phyloP scores from a whole-genome alignment of 345 rosid species.

The Acer negundo region DNA sequence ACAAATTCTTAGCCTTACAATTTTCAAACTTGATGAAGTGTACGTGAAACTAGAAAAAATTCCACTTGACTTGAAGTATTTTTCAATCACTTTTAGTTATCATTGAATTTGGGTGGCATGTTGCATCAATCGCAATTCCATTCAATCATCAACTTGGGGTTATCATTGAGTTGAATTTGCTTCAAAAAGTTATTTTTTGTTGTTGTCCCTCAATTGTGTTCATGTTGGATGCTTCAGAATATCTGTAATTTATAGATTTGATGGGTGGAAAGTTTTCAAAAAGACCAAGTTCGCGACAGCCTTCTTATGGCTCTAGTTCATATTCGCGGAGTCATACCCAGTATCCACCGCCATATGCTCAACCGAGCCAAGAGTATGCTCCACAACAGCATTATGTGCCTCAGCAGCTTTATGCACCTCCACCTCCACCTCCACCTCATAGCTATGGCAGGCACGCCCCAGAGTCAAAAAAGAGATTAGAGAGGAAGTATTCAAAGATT shows the following conservation, averaged over 20 bases:
- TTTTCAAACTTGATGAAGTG: not conserved
- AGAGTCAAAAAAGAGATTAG: slow-evolving; percentile 43
- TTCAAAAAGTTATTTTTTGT: not conserved
- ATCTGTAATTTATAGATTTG: slow-evolving; percentile 21
- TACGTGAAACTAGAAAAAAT: not conserved
- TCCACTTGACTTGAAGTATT: not conserved
- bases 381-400: slow-evolving; percentile 36
- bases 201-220: slow-evolving; percentile 15
- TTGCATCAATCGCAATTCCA: not conserved
- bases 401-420: slow-evolving; percentile 30
- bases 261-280: slow-evolving; percentile 66
- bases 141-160: slow-evolving; percentile 6
- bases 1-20: not conserved
- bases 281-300: slow-evolving; percentile 29
- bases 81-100: slow-evolving; percentile 2
- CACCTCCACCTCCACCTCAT: slow-evolving; percentile 45
- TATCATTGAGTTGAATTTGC: not conserved
- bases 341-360: slow-evolving; percentile 46
- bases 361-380: slow-evolving; percentile 44
- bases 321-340: slow-evolving; percentile 37
- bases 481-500: slow-evolving; percentile 70
- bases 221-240: slow-evolving; percentile 26
- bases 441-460: slow-evolving; percentile 38
- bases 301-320: slow-evolving; percentile 42
- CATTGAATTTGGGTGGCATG: not conserved